phyloP scores from a whole-genome alignment of 768 basidiomycete genomes.

The Tulasnella sp. region DNA sequence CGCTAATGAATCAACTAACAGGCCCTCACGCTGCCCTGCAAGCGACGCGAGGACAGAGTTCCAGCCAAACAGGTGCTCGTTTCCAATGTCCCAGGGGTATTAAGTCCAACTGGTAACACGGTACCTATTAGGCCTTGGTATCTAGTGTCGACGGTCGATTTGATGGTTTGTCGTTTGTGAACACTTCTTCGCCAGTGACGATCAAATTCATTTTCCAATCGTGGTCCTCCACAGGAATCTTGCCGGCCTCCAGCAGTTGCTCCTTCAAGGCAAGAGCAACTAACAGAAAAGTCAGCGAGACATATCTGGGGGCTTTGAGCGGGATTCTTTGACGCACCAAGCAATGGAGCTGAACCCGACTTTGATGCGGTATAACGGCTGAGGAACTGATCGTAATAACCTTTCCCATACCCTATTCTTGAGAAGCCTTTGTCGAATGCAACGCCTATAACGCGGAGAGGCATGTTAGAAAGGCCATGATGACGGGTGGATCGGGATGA shows the following conservation, averaged over 20 bases:
- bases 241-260: conserved; percentile 26
- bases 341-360: not conserved
- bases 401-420: conserved; percentile 31
- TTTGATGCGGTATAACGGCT: conserved; percentile 18
- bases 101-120: not conserved
- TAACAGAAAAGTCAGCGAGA: not conserved
- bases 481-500: not conserved
- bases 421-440: conserved; percentile 28
- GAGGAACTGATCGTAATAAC: conserved; percentile 30
- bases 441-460: conserved; percentile 13
- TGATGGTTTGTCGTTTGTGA: conserved; percentile 2
- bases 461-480: not conserved
- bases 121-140: not conserved
- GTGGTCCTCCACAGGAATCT: conserved; percentile 26
- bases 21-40: not conserved
- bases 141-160: not conserved
- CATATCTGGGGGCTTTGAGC: not conserved
- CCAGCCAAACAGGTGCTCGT: not conserved
- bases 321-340: not conserved
- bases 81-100: not conserved
- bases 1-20: not conserved
- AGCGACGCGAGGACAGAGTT: not conserved
- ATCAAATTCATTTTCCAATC: conserved; percentile 27
- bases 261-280: conserved; percentile 29
- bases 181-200: conserved; percentile 21